Evolutionary conservation across 371 early-diverging fungal species (phyloP).

Genomic region (Massospora cicadina): DNA sequence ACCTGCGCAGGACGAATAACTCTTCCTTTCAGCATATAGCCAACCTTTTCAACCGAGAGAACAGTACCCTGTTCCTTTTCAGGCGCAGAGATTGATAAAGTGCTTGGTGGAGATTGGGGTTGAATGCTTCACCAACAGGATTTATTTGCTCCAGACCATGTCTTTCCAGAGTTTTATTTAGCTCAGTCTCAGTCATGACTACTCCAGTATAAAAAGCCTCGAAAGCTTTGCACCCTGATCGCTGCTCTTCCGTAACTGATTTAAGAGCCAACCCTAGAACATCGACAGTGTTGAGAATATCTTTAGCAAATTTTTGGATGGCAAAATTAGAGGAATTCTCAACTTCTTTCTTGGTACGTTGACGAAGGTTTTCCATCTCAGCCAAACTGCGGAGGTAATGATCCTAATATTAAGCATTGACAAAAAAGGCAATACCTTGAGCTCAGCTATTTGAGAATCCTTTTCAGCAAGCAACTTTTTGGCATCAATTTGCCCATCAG

Average conservation of each 20-base stretch:
- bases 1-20: slow-evolving; percentile 93
- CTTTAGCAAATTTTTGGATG: slow-evolving; percentile 93
- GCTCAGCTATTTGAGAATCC: not conserved
- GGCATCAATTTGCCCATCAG: not conserved
- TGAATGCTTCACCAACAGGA: slow-evolving; percentile 71
- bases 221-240: slow-evolving; percentile 21
- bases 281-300: slow-evolving; percentile 85
- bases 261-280: slow-evolving; percentile 74
- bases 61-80: slow-evolving; percentile 78
- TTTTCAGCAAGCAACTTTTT: slow-evolving; percentile 3
- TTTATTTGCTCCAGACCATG: slow-evolving; percentile 74
- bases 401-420: slow-evolving; percentile 23
- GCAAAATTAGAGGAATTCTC: slow-evolving; percentile 64
- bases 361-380: slow-evolving; percentile 87
- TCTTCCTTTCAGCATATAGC: slow-evolving; percentile 79
- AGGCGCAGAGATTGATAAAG: slow-evolving; percentile 78
- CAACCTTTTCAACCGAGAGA: slow-evolving; percentile 74
- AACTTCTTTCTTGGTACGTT: slow-evolving; percentile 72
- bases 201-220: slow-evolving; percentile 74
- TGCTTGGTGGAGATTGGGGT: slow-evolving; percentile 88
- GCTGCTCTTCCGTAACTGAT: slow-evolving; percentile 45
- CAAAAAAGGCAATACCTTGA: slow-evolving; percentile 3
- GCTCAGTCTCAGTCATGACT: slow-evolving; percentile 67
- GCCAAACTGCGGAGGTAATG: slow-evolving; percentile 78
- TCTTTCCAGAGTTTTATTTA: slow-evolving; percentile 72